phyloP scores from a whole-genome alignment of 2,329 filamentous ascomycete genomes.

The Plectosphaerella plurivora region DNA sequence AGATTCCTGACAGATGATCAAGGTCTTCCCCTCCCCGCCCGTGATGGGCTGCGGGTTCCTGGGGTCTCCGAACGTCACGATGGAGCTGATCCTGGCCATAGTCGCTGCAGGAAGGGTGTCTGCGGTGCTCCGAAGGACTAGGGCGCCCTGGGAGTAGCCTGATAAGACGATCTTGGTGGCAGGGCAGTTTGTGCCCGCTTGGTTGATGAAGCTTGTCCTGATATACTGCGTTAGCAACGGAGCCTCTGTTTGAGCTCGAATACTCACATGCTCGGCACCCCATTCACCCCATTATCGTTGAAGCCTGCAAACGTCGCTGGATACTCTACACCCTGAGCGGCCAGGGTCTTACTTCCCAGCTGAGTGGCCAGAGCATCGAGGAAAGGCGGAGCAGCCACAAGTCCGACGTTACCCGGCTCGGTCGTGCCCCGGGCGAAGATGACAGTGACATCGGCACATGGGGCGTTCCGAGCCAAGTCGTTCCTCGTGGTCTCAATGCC shows the following conservation, averaged over 20 bases:
- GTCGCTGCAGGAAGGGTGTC: constrained; percentile 13
- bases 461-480: constrained; percentile 8
- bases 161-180: constrained; percentile 16
- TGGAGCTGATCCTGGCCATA: constrained; percentile 19
- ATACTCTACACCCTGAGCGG: constrained; percentile 20
- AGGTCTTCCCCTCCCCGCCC: constrained; percentile 10
- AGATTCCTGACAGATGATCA: constrained; percentile 16
- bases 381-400: constrained; percentile 18
- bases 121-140: constrained; percentile 20
- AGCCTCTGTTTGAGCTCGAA: not conserved
- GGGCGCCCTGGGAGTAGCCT: constrained; percentile 22
- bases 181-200: constrained; percentile 21
- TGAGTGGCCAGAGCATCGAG: constrained; percentile 12
- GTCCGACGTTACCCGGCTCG: constrained; percentile 20
- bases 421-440: constrained; percentile 24
- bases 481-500: constrained; percentile 8
- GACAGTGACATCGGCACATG: constrained; percentile 20
- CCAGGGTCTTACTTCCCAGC: constrained; percentile 10
- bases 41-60: constrained; percentile 13
- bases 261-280: constrained; percentile 15
- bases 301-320: constrained; percentile 21
- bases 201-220: constrained; percentile 26
- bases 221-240: not conserved
- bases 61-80: constrained; percentile 24
- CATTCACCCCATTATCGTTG: constrained; percentile 12